Conservation (phyloP, 176 grass and related monocot genomes). For the Raddia guianensis region DNA sequence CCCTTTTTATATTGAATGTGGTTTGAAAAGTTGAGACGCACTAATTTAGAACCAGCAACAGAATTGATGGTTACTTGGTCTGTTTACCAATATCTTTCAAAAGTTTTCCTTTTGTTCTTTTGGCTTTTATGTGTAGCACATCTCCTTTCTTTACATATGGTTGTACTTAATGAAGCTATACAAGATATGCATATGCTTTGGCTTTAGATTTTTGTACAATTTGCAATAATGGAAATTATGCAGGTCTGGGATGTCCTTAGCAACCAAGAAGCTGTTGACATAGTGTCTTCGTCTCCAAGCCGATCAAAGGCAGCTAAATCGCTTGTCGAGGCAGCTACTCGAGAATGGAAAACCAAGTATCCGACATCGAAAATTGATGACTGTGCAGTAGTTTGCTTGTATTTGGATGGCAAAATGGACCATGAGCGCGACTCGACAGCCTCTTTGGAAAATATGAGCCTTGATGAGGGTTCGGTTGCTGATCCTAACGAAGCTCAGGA, state of each 20-base stretch:
- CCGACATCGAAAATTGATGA: conserved; percentile 88
- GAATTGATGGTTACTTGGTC: conserved; percentile 29
- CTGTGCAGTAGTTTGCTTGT: conserved; percentile 88
- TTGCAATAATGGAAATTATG: conserved; percentile 34
- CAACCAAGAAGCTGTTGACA: conserved; percentile 91
- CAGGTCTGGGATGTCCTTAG: conserved; percentile 99
- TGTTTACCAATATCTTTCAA: conserved; percentile 12
- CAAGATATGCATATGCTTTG: conserved; percentile 17
- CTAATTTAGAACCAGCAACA: conserved; percentile 28
- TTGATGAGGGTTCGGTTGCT: conserved; percentile 46
- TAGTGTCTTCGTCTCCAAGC: conserved; percentile 67
- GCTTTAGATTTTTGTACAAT: not conserved
- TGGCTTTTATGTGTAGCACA: conserved; percentile 20
- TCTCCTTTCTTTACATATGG: conserved; percentile 22
- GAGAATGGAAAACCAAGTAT: conserved; percentile 95
- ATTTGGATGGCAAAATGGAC: conserved; percentile 77
- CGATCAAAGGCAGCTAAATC: conserved; percentile 65
- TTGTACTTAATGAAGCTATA: conserved; percentile 18
- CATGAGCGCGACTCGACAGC: conserved; percentile 53
- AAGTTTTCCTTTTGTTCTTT: conserved; percentile 14
- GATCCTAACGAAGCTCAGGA: conserved; percentile 51
- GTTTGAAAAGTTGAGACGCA: not conserved
- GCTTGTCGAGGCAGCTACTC: conserved; percentile 74
- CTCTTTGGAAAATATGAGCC: conserved; percentile 57
- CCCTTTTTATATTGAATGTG: not conserved